phyloP scores from a whole-genome alignment of 345 rosid species.

The Eucalyptus coolabah region DNA sequence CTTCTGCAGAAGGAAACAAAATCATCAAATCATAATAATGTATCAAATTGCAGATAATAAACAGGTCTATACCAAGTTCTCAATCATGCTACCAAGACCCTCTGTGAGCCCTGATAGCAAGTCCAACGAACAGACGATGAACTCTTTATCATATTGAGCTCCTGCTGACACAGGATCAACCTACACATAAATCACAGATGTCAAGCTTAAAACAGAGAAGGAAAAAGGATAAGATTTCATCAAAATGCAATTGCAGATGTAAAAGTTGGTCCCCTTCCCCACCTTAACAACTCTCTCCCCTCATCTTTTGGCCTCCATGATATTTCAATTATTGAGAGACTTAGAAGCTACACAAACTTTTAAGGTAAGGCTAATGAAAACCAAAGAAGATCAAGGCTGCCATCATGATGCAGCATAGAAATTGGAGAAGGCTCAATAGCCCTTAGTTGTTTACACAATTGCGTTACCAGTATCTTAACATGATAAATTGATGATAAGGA shows the following conservation, averaged over 20 bases:
- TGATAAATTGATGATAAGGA: background rate
- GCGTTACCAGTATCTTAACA: background rate
- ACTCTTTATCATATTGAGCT: conserved; percentile 78
- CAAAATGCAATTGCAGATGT: background rate
- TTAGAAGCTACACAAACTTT: background rate
- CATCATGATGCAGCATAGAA: background rate
- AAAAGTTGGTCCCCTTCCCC: background rate
- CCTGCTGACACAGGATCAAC: conserved; percentile 71
- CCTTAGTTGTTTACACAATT: background rate
- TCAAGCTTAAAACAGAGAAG: background rate
- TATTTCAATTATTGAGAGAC: background rate
- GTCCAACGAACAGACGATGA: conserved; percentile 86
- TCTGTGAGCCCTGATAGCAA: conserved; percentile 93
- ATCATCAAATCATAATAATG: background rate
- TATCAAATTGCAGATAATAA: background rate
- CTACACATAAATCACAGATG: conserved; percentile 23
- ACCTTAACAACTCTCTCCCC: background rate
- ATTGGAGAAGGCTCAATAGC: background rate
- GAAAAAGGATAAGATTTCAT: background rate
- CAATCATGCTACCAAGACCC: conserved; percentile 88
- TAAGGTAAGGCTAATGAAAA: background rate
- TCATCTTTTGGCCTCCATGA: background rate
- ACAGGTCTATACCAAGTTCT: conserved; percentile 59
- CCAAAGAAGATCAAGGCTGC: background rate
- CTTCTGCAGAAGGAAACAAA: background rate